Percentiles rank a stretch among this genome's conserved stretches.
Evolutionary conservation across 1,284 basidiomycete genomes (phyloP).

Genomic region (Golubevia sp.): DNA sequence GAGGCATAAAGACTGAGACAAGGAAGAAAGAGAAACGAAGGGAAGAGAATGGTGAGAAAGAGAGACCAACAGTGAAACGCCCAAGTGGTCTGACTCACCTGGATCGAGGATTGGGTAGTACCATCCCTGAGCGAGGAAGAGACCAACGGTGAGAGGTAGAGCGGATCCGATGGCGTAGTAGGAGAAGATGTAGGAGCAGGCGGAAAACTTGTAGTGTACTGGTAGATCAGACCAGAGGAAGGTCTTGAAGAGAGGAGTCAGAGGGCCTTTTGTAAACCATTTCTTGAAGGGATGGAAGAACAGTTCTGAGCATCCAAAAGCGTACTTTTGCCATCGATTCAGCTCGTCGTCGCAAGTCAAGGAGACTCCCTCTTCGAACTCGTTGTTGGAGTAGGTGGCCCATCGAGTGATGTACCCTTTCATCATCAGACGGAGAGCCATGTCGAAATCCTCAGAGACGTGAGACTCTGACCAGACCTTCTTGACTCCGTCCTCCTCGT

Average conservation of each 20-base stretch:
- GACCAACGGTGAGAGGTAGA: slow-evolving; percentile 12
- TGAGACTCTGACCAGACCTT: slow-evolving; percentile 31
- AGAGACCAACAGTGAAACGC: neutral
- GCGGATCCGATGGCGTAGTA: slow-evolving; percentile 36
- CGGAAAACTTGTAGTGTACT: slow-evolving; percentile 27
- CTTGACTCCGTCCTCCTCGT: slow-evolving; percentile 18
- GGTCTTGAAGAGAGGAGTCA: slow-evolving; percentile 24
- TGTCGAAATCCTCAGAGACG: slow-evolving; percentile 43
- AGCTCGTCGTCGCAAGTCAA: slow-evolving; percentile 40
- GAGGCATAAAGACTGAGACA: slow-evolving; percentile 26
- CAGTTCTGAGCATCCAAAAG: slow-evolving; percentile 35
- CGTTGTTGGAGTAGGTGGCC: slow-evolving; percentile 37
- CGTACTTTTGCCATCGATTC: slow-evolving; percentile 42
- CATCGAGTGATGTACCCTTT: slow-evolving; percentile 30
- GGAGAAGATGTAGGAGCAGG: slow-evolving; percentile 25
- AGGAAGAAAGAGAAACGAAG: no score
- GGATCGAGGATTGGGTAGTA: slow-evolving; percentile 21
- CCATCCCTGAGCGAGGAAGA: slow-evolving; percentile 27
- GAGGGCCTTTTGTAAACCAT: slow-evolving; percentile 26
- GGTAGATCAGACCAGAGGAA: slow-evolving; percentile 12
- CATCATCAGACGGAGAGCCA: slow-evolving; percentile 29
- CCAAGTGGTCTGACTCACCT: neutral
- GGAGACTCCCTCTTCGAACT: slow-evolving; percentile 35
- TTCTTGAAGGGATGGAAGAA: slow-evolving; percentile 27
- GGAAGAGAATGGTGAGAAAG: no score